These are phyloP conservation scores for Solanum stenotomum DNA, from an alignment of 257 asterid genomes.

Conservation along the genomic window DNA sequence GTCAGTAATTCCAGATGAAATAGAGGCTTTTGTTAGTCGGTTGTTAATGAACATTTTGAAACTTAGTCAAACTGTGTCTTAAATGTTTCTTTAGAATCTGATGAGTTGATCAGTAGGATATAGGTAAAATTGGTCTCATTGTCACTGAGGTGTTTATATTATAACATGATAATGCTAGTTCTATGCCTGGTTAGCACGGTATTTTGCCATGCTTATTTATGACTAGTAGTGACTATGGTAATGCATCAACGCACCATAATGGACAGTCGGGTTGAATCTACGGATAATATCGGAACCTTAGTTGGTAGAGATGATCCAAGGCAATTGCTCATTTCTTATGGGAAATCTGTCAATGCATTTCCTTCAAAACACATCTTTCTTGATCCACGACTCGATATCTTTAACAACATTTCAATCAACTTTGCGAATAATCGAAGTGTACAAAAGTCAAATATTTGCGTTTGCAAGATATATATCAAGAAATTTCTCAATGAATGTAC, in stretches of 20 bases:
- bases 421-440: background rate
- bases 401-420: background rate
- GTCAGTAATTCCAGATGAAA: slow-evolving; percentile 49
- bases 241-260: background rate
- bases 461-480: background rate
- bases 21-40: slow-evolving; percentile 37
- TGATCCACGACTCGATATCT: background rate
- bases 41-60: slow-evolving; percentile 42
- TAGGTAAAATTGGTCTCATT: background rate
- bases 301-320: background rate
- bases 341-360: background rate
- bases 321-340: background rate
- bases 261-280: background rate
- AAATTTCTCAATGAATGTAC: background rate
- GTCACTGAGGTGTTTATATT: background rate
- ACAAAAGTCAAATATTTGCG: background rate
- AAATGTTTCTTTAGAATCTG: background rate
- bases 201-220: background rate
- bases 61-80: slow-evolving; percentile 29
- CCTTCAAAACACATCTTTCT: background rate
- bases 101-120: background rate
- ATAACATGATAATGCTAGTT: background rate
- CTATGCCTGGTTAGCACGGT: background rate
- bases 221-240: background rate
- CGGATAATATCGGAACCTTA: background rate